phyloP scores from a whole-genome alignment of 208 protist species.

The Wallacemonas sp. region DNA sequence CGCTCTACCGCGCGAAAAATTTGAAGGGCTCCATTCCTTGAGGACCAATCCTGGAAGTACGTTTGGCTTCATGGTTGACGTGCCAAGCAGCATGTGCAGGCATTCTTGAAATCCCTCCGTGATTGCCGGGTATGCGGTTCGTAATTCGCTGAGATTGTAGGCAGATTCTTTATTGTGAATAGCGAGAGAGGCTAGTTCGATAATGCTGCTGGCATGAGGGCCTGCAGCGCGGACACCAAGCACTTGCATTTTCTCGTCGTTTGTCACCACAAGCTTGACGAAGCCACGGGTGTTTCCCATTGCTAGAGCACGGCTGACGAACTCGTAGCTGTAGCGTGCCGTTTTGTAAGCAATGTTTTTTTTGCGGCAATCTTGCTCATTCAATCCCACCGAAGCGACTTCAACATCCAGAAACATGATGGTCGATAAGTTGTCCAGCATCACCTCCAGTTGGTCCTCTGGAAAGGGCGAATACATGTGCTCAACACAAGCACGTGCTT shows the following conservation, averaged over 20 bases:
- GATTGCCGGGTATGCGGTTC: constrained; percentile 80
- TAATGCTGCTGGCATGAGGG: constrained; percentile 86
- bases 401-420: constrained; percentile 94
- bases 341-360: constrained; percentile 84
- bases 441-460: constrained; percentile 62
- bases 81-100: constrained; percentile 85
- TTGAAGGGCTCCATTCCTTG: constrained; percentile 73
- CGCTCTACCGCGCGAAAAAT: constrained; percentile 70
- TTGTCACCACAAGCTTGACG: constrained; percentile 90
- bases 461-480: constrained; percentile 80
- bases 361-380: constrained; percentile 83
- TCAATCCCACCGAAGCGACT: constrained; percentile 84
- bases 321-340: constrained; percentile 88
- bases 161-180: constrained; percentile 85
- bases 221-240: constrained; percentile 88
- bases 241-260: constrained; percentile 87
- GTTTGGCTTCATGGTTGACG: constrained; percentile 86
- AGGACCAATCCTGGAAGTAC: constrained; percentile 81
- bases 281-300: constrained; percentile 91
- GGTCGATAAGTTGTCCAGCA: constrained; percentile 87
- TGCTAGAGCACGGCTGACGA: constrained; percentile 76
- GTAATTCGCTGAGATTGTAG: constrained; percentile 70
- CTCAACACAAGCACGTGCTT: constrained; percentile 76
- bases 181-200: constrained; percentile 86
- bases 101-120: constrained; percentile 91